A percentile compares a stretch with the other conserved stretches of the same genome.
phyloP scores from a whole-genome alignment of 2,329 filamentous ascomycete species.

The Zarea fungicola region DNA sequence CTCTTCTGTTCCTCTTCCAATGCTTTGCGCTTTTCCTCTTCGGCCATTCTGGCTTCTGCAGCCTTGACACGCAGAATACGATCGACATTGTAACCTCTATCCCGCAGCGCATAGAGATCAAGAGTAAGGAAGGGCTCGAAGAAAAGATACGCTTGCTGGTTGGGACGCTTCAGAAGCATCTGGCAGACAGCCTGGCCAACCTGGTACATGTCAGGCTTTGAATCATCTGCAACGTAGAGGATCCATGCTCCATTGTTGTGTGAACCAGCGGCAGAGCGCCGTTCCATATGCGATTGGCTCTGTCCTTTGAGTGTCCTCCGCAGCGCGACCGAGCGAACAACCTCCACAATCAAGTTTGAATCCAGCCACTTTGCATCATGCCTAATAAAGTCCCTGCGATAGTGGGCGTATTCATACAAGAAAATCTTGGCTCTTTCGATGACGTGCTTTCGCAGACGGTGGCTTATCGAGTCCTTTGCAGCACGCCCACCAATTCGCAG shows the following conservation, averaged over 20 bases:
- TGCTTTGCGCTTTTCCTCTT: conserved; percentile 71
- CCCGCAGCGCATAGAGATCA: conserved; percentile 73
- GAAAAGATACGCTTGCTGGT: conserved; percentile 82
- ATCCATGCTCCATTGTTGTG: conserved; percentile 51
- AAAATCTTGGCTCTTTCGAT: conserved; percentile 87
- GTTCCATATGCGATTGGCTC: conserved; percentile 65
- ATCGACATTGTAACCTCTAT: conserved; percentile 93
- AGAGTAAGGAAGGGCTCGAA: conserved; percentile 87
- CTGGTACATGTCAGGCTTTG: conserved; percentile 79
- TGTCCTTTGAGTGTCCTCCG: conserved; percentile 70
- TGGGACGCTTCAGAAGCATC: conserved; percentile 73
- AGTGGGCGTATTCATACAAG: conserved; percentile 68
- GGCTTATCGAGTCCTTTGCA: conserved; percentile 62
- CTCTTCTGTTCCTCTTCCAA: conserved; percentile 66
- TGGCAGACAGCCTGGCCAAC: conserved; percentile 83
- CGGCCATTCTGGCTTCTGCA: conserved; percentile 80
- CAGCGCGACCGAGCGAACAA: conserved; percentile 73
- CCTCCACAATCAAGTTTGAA: conserved; percentile 71
- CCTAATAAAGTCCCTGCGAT: conserved; percentile 70
- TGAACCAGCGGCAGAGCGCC: conserved; percentile 65
- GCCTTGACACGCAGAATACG: conserved; percentile 85
- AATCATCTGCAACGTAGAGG: conserved; percentile 68
- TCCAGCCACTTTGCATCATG: conserved; percentile 90
- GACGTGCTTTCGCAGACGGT: conserved; percentile 71
- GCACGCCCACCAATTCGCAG: conserved; percentile 63